A percentile compares a stretch with the other conserved stretches of the same genome.
Conservation (phyloP, 495 filamentous ascomycete genomes). For the Podospora tetraspora region DNA sequence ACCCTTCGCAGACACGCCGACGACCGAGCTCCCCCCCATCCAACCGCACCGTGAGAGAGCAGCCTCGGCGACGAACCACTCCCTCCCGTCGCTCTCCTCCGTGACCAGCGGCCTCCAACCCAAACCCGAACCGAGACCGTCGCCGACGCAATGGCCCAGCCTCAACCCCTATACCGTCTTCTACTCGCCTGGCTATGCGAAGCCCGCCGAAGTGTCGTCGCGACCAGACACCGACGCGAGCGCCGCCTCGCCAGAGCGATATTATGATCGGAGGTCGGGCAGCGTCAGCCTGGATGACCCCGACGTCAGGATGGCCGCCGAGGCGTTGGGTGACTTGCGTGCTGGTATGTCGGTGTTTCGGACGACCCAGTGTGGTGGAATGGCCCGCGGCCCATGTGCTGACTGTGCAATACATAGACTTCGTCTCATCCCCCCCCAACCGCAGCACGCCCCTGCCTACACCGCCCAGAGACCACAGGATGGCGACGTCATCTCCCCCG, state of each 20-base stretch:
- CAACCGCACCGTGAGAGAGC: slow-evolving; percentile 24
- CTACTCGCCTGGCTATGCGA: slow-evolving; percentile 41
- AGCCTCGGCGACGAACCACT: slow-evolving; percentile 12
- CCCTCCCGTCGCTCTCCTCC: slow-evolving; percentile 41
- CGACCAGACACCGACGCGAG: slow-evolving; percentile 32
- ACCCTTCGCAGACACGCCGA: slow-evolving; percentile 31
- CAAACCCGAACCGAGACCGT: slow-evolving; percentile 17
- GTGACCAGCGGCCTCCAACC: slow-evolving; percentile 34
- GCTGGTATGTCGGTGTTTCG: slow-evolving; percentile 54
- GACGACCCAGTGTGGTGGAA: not conserved
- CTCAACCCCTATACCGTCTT: slow-evolving; percentile 51
- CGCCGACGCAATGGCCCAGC: slow-evolving; percentile 46
- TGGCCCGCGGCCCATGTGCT: slow-evolving; percentile 17
- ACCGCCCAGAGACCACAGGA: slow-evolving; percentile 10
- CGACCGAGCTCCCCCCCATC: slow-evolving; percentile 42
- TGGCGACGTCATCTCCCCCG: slow-evolving; percentile 24
- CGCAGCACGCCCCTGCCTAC: slow-evolving; percentile 33
- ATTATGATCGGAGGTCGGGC: slow-evolving; percentile 35
- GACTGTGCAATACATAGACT: slow-evolving; percentile 37
- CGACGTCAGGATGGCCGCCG: slow-evolving; percentile 72
- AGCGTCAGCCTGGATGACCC: slow-evolving; percentile 77
- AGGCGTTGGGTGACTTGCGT: slow-evolving; percentile 78
- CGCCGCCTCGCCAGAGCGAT: slow-evolving; percentile 38
- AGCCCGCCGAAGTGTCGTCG: slow-evolving; percentile 32
- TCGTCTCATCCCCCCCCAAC: slow-evolving; percentile 51